phyloP scores from a whole-genome alignment of 2,329 filamentous ascomycete genomes.

The Epichloe glyceriae region DNA sequence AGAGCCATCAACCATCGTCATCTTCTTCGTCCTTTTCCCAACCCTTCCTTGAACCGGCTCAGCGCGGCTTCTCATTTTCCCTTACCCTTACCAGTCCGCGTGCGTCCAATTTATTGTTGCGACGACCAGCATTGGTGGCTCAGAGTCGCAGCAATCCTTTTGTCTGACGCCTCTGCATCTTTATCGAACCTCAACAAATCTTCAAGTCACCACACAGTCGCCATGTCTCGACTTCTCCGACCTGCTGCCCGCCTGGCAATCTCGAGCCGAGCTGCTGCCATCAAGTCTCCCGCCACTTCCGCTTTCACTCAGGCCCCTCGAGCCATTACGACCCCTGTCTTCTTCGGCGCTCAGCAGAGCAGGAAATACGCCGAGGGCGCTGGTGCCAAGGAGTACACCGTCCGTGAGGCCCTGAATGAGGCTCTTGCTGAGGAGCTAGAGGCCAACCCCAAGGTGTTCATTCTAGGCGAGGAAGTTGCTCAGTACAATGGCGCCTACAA shows the following conservation, averaged over 20 bases:
- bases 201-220: conserved; percentile 9
- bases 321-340: conserved; percentile 22
- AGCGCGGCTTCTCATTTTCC: not conserved
- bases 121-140: conserved; percentile 9
- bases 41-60: not conserved
- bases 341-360: conserved; percentile 31
- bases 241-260: conserved; percentile 36
- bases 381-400: conserved; percentile 83
- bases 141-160: conserved; percentile 5
- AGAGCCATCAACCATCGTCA: conserved; percentile 8
- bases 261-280: conserved; percentile 25
- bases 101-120: not conserved
- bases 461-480: conserved; percentile 94
- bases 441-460: conserved; percentile 84
- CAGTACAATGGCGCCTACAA: conserved; percentile 99
- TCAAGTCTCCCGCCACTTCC: conserved; percentile 21
- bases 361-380: conserved; percentile 42
- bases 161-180: not conserved
- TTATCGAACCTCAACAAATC: conserved; percentile 6
- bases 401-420: conserved; percentile 95
- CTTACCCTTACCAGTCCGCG: not conserved
- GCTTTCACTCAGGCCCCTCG: conserved; percentile 22
- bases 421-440: conserved; percentile 96
- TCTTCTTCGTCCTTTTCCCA: conserved; percentile 2
- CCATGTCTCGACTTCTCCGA: conserved; percentile 40